Percentiles rank a stretch among this genome's conserved stretches.
These are phyloP conservation scores for Exophiala calicioides DNA, from an alignment of 2,329 filamentous ascomycete genomes.

Conservation along the genomic window DNA sequence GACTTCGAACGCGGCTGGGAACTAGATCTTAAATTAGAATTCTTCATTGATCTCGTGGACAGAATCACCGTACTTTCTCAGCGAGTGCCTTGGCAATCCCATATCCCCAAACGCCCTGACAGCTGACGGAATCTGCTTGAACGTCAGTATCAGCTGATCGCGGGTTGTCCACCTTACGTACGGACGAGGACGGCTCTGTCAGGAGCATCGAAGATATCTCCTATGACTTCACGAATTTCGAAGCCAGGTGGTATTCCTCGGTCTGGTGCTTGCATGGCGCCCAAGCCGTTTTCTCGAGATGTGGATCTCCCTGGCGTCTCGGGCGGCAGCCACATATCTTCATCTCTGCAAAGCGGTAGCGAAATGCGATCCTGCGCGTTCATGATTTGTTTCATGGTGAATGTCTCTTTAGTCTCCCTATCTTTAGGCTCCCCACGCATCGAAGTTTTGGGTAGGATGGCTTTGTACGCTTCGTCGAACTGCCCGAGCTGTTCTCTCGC, in stretches of 20 bases:
- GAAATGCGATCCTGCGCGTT: constrained; percentile 20
- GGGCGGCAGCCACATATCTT: constrained; percentile 15
- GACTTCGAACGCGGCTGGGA: constrained; percentile 52
- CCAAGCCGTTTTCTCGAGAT: not conserved
- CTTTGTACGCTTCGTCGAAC: constrained; percentile 19
- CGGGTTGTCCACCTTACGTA: constrained; percentile 27
- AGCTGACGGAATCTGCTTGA: constrained; percentile 58
- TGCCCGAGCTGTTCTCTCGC: constrained; percentile 3
- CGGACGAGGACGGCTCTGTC: constrained; percentile 54
- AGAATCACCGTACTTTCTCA: constrained; percentile 32
- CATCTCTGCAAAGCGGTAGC: constrained; percentile 2
- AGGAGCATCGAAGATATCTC: constrained; percentile 56
- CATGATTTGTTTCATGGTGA: constrained; percentile 15
- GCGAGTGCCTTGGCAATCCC: constrained; percentile 60
- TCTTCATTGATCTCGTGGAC: not conserved
- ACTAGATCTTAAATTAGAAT: constrained; percentile 36
- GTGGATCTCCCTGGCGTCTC: no score
- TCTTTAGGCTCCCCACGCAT: not conserved
- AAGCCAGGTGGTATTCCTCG: constrained; percentile 6
- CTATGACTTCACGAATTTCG: constrained; percentile 8
- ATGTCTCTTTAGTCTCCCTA: not conserved
- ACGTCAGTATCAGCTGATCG: not conserved
- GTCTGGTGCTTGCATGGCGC: not conserved
- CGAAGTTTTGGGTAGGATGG: constrained; percentile 11
- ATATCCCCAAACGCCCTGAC: constrained; percentile 57